Evolutionary conservation across 805 yeast genomes (phyloP).

Genomic region (Lipomyces orientalis): DNA sequence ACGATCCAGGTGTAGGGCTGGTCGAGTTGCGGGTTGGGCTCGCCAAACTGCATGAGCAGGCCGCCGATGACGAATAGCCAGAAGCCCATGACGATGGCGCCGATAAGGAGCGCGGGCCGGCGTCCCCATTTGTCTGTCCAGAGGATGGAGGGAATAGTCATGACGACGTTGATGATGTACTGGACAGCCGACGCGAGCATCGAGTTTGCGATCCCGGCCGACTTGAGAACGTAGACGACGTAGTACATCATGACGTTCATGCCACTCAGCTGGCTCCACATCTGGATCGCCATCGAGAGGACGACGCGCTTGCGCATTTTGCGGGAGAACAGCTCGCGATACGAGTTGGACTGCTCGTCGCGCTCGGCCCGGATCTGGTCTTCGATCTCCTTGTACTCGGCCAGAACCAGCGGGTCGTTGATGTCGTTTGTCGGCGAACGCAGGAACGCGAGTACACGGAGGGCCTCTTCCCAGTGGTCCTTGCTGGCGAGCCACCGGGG

Average conservation of each 20-base stretch:
- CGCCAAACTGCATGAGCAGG: conserved; percentile 58
- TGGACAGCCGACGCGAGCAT: conserved; percentile 52
- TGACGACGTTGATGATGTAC: conserved; percentile 55
- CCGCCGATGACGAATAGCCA: conserved; percentile 72
- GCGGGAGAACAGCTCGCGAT: conserved; percentile 23
- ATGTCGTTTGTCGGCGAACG: conserved; percentile 40
- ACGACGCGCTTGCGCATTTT: conserved; percentile 40
- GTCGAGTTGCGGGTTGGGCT: conserved; percentile 51
- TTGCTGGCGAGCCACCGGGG: conserved; percentile 56
- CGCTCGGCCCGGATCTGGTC: conserved; percentile 34
- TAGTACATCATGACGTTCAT: conserved; percentile 56
- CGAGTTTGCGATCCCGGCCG: conserved; percentile 57
- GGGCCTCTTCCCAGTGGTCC: conserved; percentile 61
- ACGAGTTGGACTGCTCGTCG: conserved; percentile 26
- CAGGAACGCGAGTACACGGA: conserved; percentile 59
- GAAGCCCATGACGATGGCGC: conserved; percentile 66
- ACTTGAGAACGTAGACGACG: conserved; percentile 53
- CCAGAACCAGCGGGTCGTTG: conserved; percentile 36
- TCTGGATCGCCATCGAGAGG: conserved; percentile 46
- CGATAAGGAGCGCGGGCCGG: conserved; percentile 63
- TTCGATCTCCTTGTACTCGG: conserved; percentile 37
- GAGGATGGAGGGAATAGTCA: conserved; percentile 62
- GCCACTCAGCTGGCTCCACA: conserved; percentile 50
- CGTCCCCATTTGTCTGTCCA: conserved; percentile 69
- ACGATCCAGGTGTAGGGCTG: conserved; percentile 49